Evolutionary conservation across 768 basidiomycete genomes (phyloP).

Genomic region (Tylopilus balloui): DNA sequence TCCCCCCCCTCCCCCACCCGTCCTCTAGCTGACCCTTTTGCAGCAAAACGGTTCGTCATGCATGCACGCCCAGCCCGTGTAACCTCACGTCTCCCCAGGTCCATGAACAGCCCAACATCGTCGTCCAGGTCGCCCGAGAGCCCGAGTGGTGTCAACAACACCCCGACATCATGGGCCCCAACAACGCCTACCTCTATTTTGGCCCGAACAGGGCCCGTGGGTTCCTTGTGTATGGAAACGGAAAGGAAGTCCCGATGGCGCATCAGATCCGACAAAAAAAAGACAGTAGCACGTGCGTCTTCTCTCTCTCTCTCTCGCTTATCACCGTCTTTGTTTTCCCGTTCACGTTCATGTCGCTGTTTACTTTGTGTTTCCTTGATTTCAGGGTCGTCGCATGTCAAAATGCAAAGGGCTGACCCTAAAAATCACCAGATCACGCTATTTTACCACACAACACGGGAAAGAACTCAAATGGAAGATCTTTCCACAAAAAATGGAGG

Average conservation of each 20-base stretch:
- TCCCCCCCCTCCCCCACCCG: conserved; percentile 4
- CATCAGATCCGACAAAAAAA: conserved; percentile 53
- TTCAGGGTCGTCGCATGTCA: not conserved
- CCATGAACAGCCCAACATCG: conserved; percentile 52
- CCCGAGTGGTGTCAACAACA: conserved; percentile 63
- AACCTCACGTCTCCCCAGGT: conserved; percentile 36
- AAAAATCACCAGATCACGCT: conserved; percentile 52
- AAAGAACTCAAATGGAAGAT: conserved; percentile 76
- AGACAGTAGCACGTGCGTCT: conserved; percentile 58
- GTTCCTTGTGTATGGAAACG: conserved; percentile 66
- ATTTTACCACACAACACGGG: conserved; percentile 68
- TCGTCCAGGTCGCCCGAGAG: conserved; percentile 64
- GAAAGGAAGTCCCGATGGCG: conserved; percentile 52
- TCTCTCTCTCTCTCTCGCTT: not conserved
- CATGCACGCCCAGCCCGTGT: not conserved
- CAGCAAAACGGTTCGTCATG: conserved; percentile 24
- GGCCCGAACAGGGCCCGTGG: conserved; percentile 61
- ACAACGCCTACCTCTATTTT: conserved; percentile 69
- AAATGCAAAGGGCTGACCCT: not conserved
- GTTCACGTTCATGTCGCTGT: too few species aligned
- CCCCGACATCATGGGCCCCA: conserved; percentile 75
- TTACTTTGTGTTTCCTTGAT: not conserved
- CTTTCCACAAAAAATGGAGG: conserved; percentile 62
- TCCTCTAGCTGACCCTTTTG: not conserved
- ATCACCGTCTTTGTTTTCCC: not conserved